A percentile compares a stretch with the other conserved stretches of the same genome.
These are phyloP conservation scores for Neurospora discreta DNA, from an alignment of 495 filamentous ascomycete species.

Conservation along the genomic window DNA sequence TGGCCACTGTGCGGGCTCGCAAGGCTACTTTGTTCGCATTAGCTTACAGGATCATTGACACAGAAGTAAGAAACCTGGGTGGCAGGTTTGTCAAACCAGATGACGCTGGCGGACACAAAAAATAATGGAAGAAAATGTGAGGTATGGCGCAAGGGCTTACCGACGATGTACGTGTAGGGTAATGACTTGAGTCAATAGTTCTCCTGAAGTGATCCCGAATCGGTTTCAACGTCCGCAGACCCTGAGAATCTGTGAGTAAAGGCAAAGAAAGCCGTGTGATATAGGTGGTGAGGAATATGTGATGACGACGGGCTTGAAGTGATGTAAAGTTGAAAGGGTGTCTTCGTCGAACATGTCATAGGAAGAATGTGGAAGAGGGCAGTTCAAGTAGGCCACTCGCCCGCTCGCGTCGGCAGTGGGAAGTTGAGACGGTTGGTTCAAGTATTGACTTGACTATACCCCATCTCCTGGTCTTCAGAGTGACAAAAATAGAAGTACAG, in stretches of 20 bases:
- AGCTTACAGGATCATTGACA: not conserved
- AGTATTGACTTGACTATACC: not conserved
- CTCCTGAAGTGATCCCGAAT: too few species aligned
- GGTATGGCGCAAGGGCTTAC: not conserved
- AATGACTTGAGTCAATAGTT: too few species aligned
- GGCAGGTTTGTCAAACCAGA: not conserved
- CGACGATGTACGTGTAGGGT: not conserved
- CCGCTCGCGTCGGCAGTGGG: not conserved
- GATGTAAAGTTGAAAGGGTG: not conserved
- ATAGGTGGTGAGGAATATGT: not conserved
- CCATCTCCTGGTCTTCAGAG: not conserved
- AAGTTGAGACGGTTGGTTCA: not conserved
- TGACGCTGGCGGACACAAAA: not conserved
- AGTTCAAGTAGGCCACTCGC: not conserved
- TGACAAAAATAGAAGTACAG: not conserved
- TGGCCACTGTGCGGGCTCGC: not conserved
- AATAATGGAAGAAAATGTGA: not conserved
- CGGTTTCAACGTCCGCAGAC: too few species aligned
- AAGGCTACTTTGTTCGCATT: not conserved
- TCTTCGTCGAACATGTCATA: not conserved
- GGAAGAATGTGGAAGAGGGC: not conserved
- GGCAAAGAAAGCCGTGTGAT: not conserved
- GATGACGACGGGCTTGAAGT: not conserved
- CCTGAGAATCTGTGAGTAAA: too few species aligned
- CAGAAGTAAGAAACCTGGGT: not conserved